phyloP scores from a whole-genome alignment of 768 basidiomycete genomes.

The Rhodotorula taiwanensis region DNA sequence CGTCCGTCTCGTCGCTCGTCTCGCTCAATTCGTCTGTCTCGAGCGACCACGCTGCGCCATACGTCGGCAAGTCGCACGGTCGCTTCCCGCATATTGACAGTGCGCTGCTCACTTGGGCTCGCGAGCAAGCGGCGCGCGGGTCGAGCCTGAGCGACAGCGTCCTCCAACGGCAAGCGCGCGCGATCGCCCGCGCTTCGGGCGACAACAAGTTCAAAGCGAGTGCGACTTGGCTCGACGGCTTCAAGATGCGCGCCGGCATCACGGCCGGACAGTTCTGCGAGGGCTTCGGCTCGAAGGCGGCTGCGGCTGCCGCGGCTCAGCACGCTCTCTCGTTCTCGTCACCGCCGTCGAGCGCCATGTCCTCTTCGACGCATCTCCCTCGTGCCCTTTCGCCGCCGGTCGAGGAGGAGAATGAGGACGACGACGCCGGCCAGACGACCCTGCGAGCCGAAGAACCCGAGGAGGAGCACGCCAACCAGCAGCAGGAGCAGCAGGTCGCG shows the following conservation, averaged over 20 bases:
- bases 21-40: constrained; percentile 18
- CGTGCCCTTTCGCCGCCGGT: constrained; percentile 3
- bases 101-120: constrained; percentile 33
- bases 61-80: constrained; percentile 10
- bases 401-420: constrained; percentile 10
- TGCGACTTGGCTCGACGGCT: constrained; percentile 85
- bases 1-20: constrained; percentile 3
- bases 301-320: neutral
- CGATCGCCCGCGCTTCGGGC: constrained; percentile 53
- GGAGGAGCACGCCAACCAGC: constrained; percentile 6
- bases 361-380: neutral
- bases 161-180: constrained; percentile 61
- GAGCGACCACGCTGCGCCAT: neutral
- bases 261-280: constrained; percentile 11
- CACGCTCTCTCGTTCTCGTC: neutral
- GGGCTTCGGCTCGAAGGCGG: too few relatives aligned
- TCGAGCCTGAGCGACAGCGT: constrained; percentile 59
- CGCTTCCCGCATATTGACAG: constrained; percentile 64
- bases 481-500: neutral
- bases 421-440: constrained; percentile 6
- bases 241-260: constrained; percentile 74
- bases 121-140: constrained; percentile 7
- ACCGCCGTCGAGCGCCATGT: neutral
- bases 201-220: constrained; percentile 76
- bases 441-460: constrained; percentile 19